A percentile compares a stretch with the other conserved stretches of the same genome.
phyloP scores from a whole-genome alignment of 257 asterid genomes.

The Solanum medicagineum region DNA sequence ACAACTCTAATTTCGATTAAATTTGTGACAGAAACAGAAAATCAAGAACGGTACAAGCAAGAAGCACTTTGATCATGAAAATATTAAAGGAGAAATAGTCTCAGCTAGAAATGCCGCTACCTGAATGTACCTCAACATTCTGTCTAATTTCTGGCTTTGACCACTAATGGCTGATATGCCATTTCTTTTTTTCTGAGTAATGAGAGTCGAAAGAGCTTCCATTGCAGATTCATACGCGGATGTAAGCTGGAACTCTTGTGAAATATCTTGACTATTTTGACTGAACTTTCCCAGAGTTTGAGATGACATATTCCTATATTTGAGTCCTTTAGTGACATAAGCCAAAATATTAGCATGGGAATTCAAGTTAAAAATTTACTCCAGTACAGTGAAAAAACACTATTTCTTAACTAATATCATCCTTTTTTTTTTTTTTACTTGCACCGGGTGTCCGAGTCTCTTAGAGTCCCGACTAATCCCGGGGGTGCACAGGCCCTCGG shows the following conservation, averaged over 20 bases:
- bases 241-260: constrained; percentile 12
- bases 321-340: background rate
- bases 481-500: too few relatives aligned
- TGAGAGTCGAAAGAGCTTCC: constrained; percentile 90
- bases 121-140: constrained; percentile 65
- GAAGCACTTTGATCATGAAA: background rate
- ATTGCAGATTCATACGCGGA: constrained; percentile 63
- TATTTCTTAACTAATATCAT: background rate
- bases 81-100: background rate
- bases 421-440: too few relatives aligned
- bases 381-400: background rate
- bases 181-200: constrained; percentile 49
- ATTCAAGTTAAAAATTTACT: background rate
- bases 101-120: constrained; percentile 16
- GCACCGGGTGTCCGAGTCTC: too few relatives aligned
- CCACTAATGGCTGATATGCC: constrained; percentile 15
- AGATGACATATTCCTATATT: background rate
- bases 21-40: background rate
- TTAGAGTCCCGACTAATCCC: too few relatives aligned
- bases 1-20: background rate
- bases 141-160: constrained; percentile 41
- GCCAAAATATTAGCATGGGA: background rate
- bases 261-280: constrained; percentile 22
- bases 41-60: background rate
- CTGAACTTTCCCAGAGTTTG: constrained; percentile 21